Evolutionary conservation across 2,329 filamentous ascomycete genomes (phyloP).

Genomic region (Ascomycota sp.): DNA sequence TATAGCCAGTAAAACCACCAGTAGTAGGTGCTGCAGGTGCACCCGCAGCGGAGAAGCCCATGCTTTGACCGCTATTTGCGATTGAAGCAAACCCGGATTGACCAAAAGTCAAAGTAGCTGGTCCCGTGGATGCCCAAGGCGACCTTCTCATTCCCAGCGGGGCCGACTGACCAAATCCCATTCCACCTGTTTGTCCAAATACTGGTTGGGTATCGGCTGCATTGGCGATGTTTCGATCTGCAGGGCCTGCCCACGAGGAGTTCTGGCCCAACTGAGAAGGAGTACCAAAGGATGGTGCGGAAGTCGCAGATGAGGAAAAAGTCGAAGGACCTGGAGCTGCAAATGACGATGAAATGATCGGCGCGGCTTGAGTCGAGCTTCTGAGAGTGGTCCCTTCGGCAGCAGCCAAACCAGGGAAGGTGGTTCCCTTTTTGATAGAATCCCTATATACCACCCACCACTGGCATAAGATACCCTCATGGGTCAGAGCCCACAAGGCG

Average conservation of each 20-base stretch:
- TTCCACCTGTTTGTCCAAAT: constrained; percentile 27
- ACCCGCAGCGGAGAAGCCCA: constrained; percentile 13
- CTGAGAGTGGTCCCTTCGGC: constrained; percentile 15
- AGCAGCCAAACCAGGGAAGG: constrained; percentile 49
- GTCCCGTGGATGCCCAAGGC: constrained; percentile 25
- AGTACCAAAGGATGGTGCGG: constrained; percentile 24
- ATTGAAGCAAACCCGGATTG: constrained; percentile 28
- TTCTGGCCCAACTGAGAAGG: constrained; percentile 27
- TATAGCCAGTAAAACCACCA: constrained; percentile 33
- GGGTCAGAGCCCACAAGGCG: constrained; percentile 65
- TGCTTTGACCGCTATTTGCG: constrained; percentile 13
- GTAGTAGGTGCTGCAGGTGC: constrained; percentile 13
- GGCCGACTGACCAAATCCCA: constrained; percentile 33
- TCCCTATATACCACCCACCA: constrained; percentile 93
- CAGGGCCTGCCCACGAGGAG: constrained; percentile 25
- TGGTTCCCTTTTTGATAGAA: constrained; percentile 52
- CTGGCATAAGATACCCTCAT: constrained; percentile 63
- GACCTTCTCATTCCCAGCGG: constrained; percentile 27
- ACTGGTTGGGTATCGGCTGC: constrained; percentile 9
- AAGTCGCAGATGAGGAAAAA: constrained; percentile 19
- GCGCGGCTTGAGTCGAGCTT: constrained; percentile 9
- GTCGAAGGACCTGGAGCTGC: constrained; percentile 10
- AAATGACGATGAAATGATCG: constrained; percentile 11
- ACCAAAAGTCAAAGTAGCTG: constrained; percentile 28
- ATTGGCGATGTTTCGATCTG: constrained; percentile 12